A percentile compares a stretch with the other conserved stretches of the same genome.
Conservation (phyloP, 2,329 filamentous ascomycete species). For the Fusarium austroafricanum region DNA sequence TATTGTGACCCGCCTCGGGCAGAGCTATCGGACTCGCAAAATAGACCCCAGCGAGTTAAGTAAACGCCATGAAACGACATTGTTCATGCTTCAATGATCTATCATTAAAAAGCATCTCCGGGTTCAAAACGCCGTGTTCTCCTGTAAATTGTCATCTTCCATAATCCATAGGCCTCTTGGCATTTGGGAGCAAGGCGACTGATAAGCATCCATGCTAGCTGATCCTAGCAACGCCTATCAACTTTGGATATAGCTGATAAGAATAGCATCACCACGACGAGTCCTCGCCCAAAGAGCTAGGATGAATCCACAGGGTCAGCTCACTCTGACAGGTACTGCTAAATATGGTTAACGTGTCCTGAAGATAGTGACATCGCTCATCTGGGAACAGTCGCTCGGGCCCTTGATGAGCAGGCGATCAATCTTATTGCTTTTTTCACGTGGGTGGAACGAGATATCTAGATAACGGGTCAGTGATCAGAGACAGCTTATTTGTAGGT, state of each 20-base stretch:
- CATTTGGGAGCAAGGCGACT: constrained; percentile 22
- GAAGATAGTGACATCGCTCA: constrained; percentile 28
- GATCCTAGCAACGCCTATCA: constrained; percentile 16
- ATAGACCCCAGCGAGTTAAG: background rate
- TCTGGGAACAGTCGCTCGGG: constrained; percentile 1
- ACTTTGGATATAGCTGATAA: constrained; percentile 34
- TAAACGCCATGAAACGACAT: constrained; percentile 2
- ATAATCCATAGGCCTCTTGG: background rate
- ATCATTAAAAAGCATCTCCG: constrained; percentile 16
- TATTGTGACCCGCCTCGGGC: background rate
- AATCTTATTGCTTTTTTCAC: constrained; percentile 28
- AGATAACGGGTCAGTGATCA: constrained; percentile 7
- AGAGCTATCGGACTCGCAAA: background rate
- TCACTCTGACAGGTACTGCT: constrained; percentile 14
- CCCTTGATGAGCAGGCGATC: background rate
- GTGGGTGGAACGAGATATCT: background rate
- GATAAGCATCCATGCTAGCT: constrained; percentile 45
- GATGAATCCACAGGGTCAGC: background rate
- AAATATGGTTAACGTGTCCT: constrained; percentile 13
- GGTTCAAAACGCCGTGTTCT: background rate
- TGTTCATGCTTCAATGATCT: constrained; percentile 2
- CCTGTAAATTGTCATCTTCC: constrained; percentile 15
- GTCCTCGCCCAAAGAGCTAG: background rate
- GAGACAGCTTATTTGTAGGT: background rate
- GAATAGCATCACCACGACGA: constrained; percentile 2